Percentiles rank a stretch among this genome's conserved stretches.
Conservation (phyloP, 371 early-diverging fungal species). For the Mucor indicus region DNA sequence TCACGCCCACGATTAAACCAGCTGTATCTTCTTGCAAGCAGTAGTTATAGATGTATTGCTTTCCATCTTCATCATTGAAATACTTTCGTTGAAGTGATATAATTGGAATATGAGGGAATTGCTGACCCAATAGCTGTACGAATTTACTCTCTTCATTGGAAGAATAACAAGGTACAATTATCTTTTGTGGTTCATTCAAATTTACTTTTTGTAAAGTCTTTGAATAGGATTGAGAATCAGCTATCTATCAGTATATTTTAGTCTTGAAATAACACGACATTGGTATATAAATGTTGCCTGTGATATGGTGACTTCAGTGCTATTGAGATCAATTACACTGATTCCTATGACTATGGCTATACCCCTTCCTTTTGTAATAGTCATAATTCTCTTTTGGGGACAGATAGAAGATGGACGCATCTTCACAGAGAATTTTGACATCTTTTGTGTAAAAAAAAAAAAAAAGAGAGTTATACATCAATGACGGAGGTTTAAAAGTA, state of each 20-base stretch:
- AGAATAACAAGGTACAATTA: constrained; percentile 26
- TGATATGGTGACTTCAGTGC: constrained; percentile 59
- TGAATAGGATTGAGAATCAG: constrained; percentile 64
- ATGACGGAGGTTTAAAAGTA: too few relatives aligned
- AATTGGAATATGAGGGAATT: constrained; percentile 40
- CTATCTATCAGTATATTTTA: constrained; percentile 37
- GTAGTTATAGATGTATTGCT: constrained; percentile 45
- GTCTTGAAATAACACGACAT: background rate
- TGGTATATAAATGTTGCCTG: constrained; percentile 41
- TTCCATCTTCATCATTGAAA: constrained; percentile 60
- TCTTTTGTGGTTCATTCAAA: constrained; percentile 60
- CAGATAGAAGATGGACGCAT: too few relatives aligned
- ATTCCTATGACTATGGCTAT: constrained; percentile 61
- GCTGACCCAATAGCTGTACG: constrained; percentile 42
- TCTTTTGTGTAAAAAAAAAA: too few relatives aligned
- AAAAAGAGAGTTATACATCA: too few relatives aligned
- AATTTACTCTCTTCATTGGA: constrained; percentile 46
- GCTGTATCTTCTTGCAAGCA: constrained; percentile 43
- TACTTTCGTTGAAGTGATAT: constrained; percentile 49
- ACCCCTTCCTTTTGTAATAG: constrained; percentile 52
- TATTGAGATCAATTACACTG: constrained; percentile 58
- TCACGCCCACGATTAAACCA: constrained; percentile 36
- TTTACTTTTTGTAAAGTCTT: constrained; percentile 62
- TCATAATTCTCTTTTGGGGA: constrained; percentile 24
- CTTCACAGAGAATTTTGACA: too few relatives aligned